Evolutionary conservation across 306 rosid genomes (phyloP).

Genomic region (Fragaria nilgerrensis): DNA sequence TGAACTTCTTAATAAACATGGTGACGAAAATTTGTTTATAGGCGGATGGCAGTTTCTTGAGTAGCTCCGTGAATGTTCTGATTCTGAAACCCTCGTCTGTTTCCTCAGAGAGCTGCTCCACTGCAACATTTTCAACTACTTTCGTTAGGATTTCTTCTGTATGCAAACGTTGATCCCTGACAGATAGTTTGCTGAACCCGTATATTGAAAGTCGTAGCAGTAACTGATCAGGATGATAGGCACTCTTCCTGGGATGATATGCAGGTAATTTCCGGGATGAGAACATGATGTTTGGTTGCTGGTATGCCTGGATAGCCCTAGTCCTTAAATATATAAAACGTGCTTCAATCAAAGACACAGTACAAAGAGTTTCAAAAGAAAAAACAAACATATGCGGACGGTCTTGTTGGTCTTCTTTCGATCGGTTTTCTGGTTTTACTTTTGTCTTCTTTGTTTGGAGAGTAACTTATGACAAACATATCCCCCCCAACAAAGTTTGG

Average conservation of each 20-base stretch:
- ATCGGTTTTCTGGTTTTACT: too few relatives aligned
- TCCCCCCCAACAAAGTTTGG: not conserved
- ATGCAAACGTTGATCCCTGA: not conserved
- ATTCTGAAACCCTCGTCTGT: not conserved
- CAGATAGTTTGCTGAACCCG: slow-evolving; percentile 1
- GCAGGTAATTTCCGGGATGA: not conserved
- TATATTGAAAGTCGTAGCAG: not conserved
- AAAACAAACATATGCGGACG: not conserved
- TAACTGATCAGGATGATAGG: not conserved
- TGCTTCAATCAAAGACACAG: not conserved
- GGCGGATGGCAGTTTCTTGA: slow-evolving; percentile 9
- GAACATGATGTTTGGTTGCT: not conserved
- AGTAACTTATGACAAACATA: not conserved
- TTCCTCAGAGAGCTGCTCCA: not conserved
- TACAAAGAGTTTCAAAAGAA: not conserved
- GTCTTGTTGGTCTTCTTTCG: too few relatives aligned
- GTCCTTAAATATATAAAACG: not conserved
- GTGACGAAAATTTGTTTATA: not conserved
- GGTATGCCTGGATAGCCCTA: not conserved
- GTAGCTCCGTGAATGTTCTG: not conserved
- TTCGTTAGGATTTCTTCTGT: not conserved
- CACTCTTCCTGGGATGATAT: not conserved
- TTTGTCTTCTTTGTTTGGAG: not conserved
- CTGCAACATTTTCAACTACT: not conserved
- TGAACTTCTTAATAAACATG: not conserved